Conservation (phyloP, 805 yeast genomes). For the Pichia cabralensis region DNA sequence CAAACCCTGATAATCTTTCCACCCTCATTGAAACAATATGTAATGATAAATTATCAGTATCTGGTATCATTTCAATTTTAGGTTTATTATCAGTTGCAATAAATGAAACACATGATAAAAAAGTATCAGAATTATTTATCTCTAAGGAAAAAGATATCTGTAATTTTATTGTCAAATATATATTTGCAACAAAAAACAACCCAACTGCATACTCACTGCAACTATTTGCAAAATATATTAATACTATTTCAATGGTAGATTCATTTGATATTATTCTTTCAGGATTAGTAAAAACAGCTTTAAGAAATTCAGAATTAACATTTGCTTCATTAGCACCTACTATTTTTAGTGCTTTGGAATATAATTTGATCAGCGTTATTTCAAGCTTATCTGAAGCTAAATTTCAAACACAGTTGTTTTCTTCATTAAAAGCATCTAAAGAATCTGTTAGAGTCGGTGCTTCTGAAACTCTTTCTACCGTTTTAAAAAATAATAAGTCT, state of each 20-base stretch:
- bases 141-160: slow-evolving; percentile 12
- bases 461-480: slow-evolving; percentile 23
- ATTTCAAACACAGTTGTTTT: slow-evolving; percentile 38
- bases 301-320: slow-evolving; percentile 70
- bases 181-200: slow-evolving; percentile 25
- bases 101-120: neutral
- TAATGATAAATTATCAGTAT: slow-evolving; percentile 11
- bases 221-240: slow-evolving; percentile 13
- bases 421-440: slow-evolving; percentile 62
- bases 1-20: slow-evolving; percentile 5
- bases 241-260: slow-evolving; percentile 3
- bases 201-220: slow-evolving; percentile 13
- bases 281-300: slow-evolving; percentile 57
- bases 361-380: slow-evolving; percentile 31
- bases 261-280: slow-evolving; percentile 29
- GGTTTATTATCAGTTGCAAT: slow-evolving; percentile 14
- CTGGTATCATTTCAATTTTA: slow-evolving; percentile 15
- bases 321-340: slow-evolving; percentile 45
- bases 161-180: slow-evolving; percentile 27
- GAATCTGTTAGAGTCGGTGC: slow-evolving; percentile 49
- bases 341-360: slow-evolving; percentile 30
- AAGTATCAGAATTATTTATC: slow-evolving; percentile 7
- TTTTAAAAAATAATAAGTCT: slow-evolving; percentile 14
- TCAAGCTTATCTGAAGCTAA: slow-evolving; percentile 30
- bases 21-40: slow-evolving; percentile 9